These are phyloP conservation scores for Alternaria burnsii DNA, from an alignment of 2,329 filamentous ascomycete genomes.

Conservation along the genomic window DNA sequence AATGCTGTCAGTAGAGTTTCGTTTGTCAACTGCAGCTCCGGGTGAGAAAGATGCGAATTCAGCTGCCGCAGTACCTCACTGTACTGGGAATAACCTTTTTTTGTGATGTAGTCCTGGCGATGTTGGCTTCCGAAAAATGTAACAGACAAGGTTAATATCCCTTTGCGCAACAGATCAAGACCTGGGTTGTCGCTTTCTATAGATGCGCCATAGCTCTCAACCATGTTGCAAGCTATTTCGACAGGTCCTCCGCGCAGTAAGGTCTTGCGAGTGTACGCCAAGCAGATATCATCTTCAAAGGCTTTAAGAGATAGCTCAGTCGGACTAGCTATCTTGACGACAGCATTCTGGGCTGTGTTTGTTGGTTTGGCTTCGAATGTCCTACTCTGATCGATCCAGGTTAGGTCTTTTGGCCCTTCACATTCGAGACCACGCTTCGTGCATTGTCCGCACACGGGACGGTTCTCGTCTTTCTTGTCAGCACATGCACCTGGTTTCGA, in stretches of 20 bases:
- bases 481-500: neutral
- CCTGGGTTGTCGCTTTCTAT: constrained; percentile 17
- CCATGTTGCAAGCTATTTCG: constrained; percentile 38
- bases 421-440: constrained; percentile 34
- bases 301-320: constrained; percentile 26
- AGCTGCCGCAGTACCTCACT: constrained; percentile 35
- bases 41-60: constrained; percentile 28
- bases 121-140: constrained; percentile 41
- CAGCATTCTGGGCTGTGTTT: neutral
- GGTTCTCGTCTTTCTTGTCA: constrained; percentile 32
- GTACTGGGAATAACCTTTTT: constrained; percentile 34
- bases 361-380: neutral
- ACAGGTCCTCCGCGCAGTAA: constrained; percentile 36
- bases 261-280: constrained; percentile 39
- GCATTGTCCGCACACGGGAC: constrained; percentile 37
- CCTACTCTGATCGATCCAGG: constrained; percentile 34
- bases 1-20: constrained; percentile 37
- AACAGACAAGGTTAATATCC: constrained; percentile 34
- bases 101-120: constrained; percentile 25
- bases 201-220: constrained; percentile 11
- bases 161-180: constrained; percentile 30
- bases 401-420: constrained; percentile 33
- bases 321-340: constrained; percentile 5
- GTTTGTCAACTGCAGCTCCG: constrained; percentile 30
- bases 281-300: constrained; percentile 37